A percentile compares a stretch with the other conserved stretches of the same genome.
These are phyloP conservation scores for Stemphylium lycopersici DNA, from an alignment of 2,329 filamentous ascomycete genomes.

Conservation along the genomic window DNA sequence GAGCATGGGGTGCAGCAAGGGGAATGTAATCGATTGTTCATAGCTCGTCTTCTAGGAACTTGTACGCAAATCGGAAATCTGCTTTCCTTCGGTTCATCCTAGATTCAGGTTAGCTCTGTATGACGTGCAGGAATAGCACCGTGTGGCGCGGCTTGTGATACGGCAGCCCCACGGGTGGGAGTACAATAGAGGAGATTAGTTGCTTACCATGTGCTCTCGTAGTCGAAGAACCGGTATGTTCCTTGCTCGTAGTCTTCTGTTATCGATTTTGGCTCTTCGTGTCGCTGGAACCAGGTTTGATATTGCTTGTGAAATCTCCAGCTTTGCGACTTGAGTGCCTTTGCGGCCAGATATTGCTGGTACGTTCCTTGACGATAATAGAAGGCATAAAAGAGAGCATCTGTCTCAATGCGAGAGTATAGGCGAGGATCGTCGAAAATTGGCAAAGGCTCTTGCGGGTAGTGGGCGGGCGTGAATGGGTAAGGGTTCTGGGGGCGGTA, in stretches of 20 bases:
- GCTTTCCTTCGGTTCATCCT: constrained; percentile 99
- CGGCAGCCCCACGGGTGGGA: constrained; percentile 4
- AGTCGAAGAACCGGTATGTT: constrained; percentile 99
- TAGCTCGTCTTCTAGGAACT: constrained; percentile 95
- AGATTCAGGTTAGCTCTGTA: constrained; percentile 30
- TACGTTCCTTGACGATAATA: constrained; percentile 98
- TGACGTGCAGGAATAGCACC: constrained; percentile 16
- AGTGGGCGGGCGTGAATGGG: constrained; percentile 75
- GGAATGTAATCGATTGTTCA: constrained; percentile 37
- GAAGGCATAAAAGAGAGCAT: constrained; percentile 97
- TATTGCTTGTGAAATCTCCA: constrained; percentile 99
- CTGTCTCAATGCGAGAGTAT: constrained; percentile 88
- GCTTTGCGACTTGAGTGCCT: constrained; percentile 96
- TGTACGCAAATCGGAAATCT: constrained; percentile 98
- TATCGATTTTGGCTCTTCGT: constrained; percentile 98
- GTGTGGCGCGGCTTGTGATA: constrained; percentile 8
- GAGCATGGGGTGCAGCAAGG: constrained; percentile 5
- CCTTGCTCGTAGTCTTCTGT: constrained; percentile 99
- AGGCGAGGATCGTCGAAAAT: constrained; percentile 91
- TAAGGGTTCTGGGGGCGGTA: constrained; percentile 85
- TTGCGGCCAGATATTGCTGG: constrained; percentile 93
- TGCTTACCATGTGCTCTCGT: constrained; percentile 92
- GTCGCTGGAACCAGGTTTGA: constrained; percentile 96
- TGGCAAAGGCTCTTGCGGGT: constrained; percentile 87
- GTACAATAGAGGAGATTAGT: constrained; percentile 11